Evolutionary conservation across 1,284 basidiomycete species (phyloP).

Genomic region (Malassezia vespertilionis): DNA sequence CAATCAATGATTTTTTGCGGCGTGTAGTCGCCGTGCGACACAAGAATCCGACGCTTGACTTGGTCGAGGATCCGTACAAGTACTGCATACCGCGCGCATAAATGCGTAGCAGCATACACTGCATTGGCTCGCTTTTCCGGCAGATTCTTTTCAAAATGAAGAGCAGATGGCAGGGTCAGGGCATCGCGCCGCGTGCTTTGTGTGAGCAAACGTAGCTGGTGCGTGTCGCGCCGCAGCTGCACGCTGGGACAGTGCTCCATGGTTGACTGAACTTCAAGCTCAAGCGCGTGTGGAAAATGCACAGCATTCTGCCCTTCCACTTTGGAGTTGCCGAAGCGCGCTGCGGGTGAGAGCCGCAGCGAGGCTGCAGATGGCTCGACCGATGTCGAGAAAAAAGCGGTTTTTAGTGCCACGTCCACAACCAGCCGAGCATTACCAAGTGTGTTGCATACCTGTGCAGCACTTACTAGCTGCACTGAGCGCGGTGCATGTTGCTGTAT

Average conservation of each 20-base stretch:
- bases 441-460: conserved; percentile 6
- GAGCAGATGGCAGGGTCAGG: not conserved
- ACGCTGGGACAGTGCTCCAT: not conserved
- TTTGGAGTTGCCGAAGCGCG: conserved; percentile 15
- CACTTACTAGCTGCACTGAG: not conserved
- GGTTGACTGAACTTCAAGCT: not conserved
- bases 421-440: not conserved
- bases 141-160: conserved; percentile 5
- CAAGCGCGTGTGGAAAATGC: not conserved
- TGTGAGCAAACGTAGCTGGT: not conserved
- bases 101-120: conserved; percentile 9
- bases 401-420: not conserved
- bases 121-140: conserved; percentile 2
- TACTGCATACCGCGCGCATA: conserved; percentile 14
- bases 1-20: conserved; percentile 30
- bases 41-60: conserved; percentile 8
- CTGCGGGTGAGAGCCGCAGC: conserved; percentile 17
- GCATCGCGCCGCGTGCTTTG: conserved; percentile 1
- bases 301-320: conserved; percentile 5
- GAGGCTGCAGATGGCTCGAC: conserved; percentile 1
- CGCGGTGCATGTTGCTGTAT: not conserved
- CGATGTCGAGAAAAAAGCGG: not conserved
- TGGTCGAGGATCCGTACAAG: conserved; percentile 15
- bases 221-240: conserved; percentile 9
- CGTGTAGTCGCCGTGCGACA: not conserved